A percentile compares a stretch with the other conserved stretches of the same genome.
Conservation (phyloP, 306 rosid species). For the Malus orientalis region DNA sequence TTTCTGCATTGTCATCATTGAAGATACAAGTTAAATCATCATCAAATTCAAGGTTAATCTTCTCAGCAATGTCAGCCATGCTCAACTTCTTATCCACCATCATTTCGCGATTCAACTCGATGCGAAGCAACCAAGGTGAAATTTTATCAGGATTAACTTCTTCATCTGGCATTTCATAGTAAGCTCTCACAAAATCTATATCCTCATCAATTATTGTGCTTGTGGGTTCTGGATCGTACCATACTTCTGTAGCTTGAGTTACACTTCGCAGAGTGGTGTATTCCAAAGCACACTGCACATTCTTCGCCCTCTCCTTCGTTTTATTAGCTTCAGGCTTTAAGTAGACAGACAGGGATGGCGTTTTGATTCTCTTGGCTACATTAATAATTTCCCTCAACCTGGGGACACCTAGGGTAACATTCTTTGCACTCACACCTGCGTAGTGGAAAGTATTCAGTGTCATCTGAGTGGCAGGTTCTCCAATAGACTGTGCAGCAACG, state of each 20-base stretch:
- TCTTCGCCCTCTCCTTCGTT: slow-evolving; percentile 96
- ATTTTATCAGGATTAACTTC: slow-evolving; percentile 89
- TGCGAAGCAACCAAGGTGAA: slow-evolving; percentile 97
- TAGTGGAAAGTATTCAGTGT: slow-evolving; percentile 98
- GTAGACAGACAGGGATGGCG: slow-evolving; percentile 87
- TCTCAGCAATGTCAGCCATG: slow-evolving; percentile 99
- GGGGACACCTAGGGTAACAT: slow-evolving; percentile 97
- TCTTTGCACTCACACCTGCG: slow-evolving; percentile 99
- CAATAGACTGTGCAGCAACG: slow-evolving; percentile 96
- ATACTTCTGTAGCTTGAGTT: slow-evolving; percentile 95
- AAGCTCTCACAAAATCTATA: slow-evolving; percentile 81
- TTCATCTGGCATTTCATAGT: slow-evolving; percentile 99
- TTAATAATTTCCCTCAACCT: slow-evolving; percentile 95
- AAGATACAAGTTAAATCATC: slow-evolving; percentile 93
- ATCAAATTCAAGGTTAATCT: slow-evolving; percentile 86
- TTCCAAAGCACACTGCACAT: slow-evolving; percentile 94
- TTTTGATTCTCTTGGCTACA: slow-evolving; percentile 94
- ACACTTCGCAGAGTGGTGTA: slow-evolving; percentile 96
- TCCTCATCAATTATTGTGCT: slow-evolving; percentile 91
- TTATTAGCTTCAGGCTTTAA: slow-evolving; percentile 74
- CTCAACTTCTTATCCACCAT: slow-evolving; percentile 99
- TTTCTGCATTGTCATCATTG: slow-evolving; percentile 96
- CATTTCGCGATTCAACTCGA: slow-evolving; percentile 97
- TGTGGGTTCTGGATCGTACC: slow-evolving; percentile 98
- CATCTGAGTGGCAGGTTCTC: slow-evolving; percentile 99